Base-by-base conservation (phyloP, 176 grass and related monocot genomes). In the Eleusine coracana region DNA sequence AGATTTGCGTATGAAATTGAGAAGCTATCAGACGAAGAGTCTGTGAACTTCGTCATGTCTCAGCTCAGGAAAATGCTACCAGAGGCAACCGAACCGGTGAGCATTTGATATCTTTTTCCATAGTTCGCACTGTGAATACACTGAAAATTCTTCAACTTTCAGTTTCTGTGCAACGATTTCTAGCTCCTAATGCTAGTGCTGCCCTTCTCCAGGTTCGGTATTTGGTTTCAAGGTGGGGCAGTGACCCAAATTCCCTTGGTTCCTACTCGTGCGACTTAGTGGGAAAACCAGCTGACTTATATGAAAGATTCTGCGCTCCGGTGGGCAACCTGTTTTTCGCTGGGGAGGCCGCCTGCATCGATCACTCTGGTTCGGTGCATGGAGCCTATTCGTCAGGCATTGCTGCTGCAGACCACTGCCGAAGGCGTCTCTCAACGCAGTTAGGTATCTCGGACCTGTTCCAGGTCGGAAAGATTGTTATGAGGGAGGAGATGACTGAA, bases 321-420 rank as follows among this genome's bases (percentile, higher is more conserved):
- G 96, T 99, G 69, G 96, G 92, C 50, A 96, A 96, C 85, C 80
- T 96, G 40, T 99, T 94, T 51, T 99, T 99, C 48, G 96, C 96
- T 20, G 96, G 96, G 41, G 96, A 99, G 84, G 93, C 96, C 8
- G 93, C 96, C 71, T 93, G 93, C 67, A 82, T 88, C 3, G 91
- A 99, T 71, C 93, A 99, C 58, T 99, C 93, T 44, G 96, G 96
- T 36, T 99, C 96, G 1, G 93, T 96, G 56, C 93, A 99, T 13
- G 96, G 96, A 77, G 96, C 96, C 28, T 99, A 99, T 78, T 92
- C 96, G 4, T 94, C 96, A 45, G 93, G 96, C 27, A 89, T 96
- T 38, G 64, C 36, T 0, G 91, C 96, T 45, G 93, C 87, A 28
- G 93, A 94, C 82, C 89, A 92, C 60, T 96, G 93, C 83, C 87